A percentile compares a stretch with the other conserved stretches of the same genome.
These are phyloP conservation scores for Entrophospora sp. DNA, from an alignment of 192 early-diverging fungal genomes.

Conservation along the genomic window DNA sequence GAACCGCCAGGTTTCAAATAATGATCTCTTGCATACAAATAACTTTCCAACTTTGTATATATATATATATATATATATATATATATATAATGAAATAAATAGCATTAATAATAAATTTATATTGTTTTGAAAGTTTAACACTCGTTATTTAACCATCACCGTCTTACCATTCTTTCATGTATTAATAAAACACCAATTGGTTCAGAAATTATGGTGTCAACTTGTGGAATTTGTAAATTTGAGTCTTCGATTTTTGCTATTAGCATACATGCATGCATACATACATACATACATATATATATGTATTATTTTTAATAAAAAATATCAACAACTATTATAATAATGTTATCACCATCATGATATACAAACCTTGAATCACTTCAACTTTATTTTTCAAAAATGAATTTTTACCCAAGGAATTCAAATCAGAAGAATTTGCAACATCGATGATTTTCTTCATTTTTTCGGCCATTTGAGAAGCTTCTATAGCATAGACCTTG, in stretches of 20 bases:
- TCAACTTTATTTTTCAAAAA: conserved; percentile 73
- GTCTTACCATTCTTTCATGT: conserved; percentile 89
- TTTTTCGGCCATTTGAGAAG: conserved; percentile 88
- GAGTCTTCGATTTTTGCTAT: conserved; percentile 85
- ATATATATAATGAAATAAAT: too few species aligned
- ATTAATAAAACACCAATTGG: conserved; percentile 96
- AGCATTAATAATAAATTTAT: too few species aligned
- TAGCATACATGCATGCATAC: neutral
- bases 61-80: too few species aligned
- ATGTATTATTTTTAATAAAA: neutral
- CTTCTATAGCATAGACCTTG: conserved; percentile 94
- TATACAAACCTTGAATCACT: conserved; percentile 77
- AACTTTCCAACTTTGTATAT: conserved; percentile 61
- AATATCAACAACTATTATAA: neutral
- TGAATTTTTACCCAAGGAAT: conserved; percentile 47
- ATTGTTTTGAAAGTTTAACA: too few species aligned
- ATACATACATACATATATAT: too few species aligned
- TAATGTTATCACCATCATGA: too few species aligned
- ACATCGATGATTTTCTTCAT: conserved; percentile 72
- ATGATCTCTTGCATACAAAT: conserved; percentile 75
- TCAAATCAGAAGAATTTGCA: conserved; percentile 43
- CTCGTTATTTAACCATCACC: neutral
- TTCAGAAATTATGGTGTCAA: conserved; percentile 94
- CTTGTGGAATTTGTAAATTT: conserved; percentile 56
- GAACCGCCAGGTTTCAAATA: conserved; percentile 90